Conservation (phyloP, 116 monocot genomes). For the Papilionanthe hybrid region DNA sequence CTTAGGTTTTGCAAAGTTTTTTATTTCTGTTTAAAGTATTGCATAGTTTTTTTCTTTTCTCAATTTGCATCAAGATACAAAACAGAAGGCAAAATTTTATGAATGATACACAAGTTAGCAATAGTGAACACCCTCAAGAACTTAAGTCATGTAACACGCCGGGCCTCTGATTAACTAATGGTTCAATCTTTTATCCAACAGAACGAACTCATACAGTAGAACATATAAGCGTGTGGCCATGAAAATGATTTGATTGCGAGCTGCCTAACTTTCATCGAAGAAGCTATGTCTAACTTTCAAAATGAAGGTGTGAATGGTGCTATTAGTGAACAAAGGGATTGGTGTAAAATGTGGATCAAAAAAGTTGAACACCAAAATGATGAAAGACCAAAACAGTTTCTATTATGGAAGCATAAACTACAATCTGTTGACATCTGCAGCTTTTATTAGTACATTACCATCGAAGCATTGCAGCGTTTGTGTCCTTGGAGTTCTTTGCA, state of each 20-base stretch:
- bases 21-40: no score
- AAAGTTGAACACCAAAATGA: background rate
- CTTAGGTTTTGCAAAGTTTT: no score
- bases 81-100: background rate
- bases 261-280: no score
- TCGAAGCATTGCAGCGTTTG: slow-evolving; percentile 97
- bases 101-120: background rate
- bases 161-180: background rate
- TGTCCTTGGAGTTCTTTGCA: slow-evolving; percentile 93
- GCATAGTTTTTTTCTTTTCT: no score
- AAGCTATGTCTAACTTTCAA: background rate
- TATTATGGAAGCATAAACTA: background rate
- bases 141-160: background rate
- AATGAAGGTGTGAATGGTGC: background rate
- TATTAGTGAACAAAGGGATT: background rate
- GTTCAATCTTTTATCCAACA: background rate
- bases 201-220: no score
- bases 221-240: no score
- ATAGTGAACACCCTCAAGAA: background rate
- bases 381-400: background rate
- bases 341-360: background rate
- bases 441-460: slow-evolving; percentile 44
- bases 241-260: no score
- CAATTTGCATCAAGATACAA: background rate
- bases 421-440: background rate